Base-by-base conservation (phyloP, 345 rosid genomes). In the Eucalyptus lansdowneana region DNA sequence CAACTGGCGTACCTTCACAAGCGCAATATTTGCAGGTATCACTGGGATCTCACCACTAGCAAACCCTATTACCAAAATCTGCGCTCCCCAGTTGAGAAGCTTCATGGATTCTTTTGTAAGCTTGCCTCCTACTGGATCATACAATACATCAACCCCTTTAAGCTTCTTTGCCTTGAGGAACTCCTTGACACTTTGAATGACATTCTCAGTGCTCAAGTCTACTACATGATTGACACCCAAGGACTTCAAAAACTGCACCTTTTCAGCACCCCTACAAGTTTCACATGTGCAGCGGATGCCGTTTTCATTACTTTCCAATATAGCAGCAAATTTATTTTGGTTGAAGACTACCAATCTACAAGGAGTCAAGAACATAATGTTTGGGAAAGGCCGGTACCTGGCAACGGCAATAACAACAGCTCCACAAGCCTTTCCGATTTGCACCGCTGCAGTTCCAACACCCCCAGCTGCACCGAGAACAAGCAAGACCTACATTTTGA, bases 381-480 rank as follows among this genome's bases (percentile, higher is more conserved):
- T n/a, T 53, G 86, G 50, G 50, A 37, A 14, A 54, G 87, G 11
- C 50, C 58, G 34, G 62, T 80, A 97, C 99, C 99, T 96, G 58
- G 96, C 99, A 87, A 94, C 98, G 5, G 97, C 99, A 91, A 98
- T 94, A 51, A 98, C 98, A 92, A 90, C 89, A 89, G 99, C 98
- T 21, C 99, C 97, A 89, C 94, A 91, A 90, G 93, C 95, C 94
- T 98, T 98, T 90, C 97, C 99, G 53, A 98, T 96, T 92, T 98
- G 99, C 13, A 96, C 96, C 80, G 99, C 99, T 50, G 99, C 95
- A 89, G 96, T 92, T 21, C 99, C 99, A 88, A 98, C 99, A 21
- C 99, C 99, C 90, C 99, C 99, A 87, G 99, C 99, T 11, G 99
- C 99, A 49, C 99, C 99, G 76, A 98, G 95, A 93, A 98, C 98